A percentile compares a stretch with the other conserved stretches of the same genome.
phyloP scores from a whole-genome alignment of 148 eudicot genomes.

The Rhododendron molle region DNA sequence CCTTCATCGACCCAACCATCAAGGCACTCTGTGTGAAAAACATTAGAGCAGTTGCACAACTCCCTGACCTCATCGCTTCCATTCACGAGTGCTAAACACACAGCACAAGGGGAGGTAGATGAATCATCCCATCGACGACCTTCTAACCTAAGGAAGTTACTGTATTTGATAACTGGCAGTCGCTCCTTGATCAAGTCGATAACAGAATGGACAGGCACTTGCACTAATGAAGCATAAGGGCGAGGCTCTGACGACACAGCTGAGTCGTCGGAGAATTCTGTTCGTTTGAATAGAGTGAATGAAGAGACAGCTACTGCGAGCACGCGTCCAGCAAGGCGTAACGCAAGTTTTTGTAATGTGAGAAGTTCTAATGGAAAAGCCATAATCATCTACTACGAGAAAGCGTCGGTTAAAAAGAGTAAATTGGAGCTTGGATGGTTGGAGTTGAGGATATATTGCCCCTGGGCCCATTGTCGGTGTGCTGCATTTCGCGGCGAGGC shows the following conservation, averaged over 20 bases:
- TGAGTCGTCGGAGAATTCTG: background rate
- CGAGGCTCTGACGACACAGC: background rate
- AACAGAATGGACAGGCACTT: background rate
- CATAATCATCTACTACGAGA: background rate
- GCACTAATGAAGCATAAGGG: background rate
- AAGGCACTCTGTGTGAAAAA: conserved; percentile 3
- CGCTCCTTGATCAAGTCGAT: background rate
- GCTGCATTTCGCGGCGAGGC: too few species aligned
- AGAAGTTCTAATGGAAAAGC: background rate
- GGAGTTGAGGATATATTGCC: too few species aligned
- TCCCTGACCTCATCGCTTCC: conserved; percentile 4
- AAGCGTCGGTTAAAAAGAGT: too few species aligned
- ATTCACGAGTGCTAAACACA: conserved; percentile 10
- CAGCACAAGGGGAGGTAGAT: background rate
- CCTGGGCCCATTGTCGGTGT: too few species aligned
- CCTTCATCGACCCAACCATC: conserved; percentile 3
- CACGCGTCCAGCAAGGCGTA: background rate
- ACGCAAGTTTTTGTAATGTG: background rate
- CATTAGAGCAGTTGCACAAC: background rate
- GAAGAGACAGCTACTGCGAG: background rate
- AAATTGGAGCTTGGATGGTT: too few species aligned
- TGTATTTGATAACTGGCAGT: background rate
- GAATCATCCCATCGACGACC: background rate
- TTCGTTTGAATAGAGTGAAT: background rate
- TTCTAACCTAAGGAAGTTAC: background rate